Base-by-base conservation (phyloP, 140 eudicot species). In the Bidens hawaiensis region DNA sequence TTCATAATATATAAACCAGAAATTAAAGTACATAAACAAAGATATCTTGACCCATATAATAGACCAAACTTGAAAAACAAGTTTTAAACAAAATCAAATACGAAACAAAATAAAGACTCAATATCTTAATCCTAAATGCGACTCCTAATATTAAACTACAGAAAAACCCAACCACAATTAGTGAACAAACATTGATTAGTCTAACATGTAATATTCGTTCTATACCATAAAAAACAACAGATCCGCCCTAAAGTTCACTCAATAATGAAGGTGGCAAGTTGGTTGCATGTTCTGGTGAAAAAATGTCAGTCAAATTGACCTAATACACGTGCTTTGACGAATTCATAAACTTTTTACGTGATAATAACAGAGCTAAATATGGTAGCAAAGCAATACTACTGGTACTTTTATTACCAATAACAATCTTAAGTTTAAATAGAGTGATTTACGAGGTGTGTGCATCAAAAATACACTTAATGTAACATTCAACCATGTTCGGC, bases 161-260 rank as follows among this genome's bases (percentile, higher is more conserved):
- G n/a, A n/a, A n/a, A n/a, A n/a, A n/a, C n/a, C n/a, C n/a, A n/a
- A n/a, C n/a, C n/a, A n/a, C n/a, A n/a, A n/a, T n/a, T n/a, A n/a
- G n/a, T n/a, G n/a, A n/a, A n/a, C n/a, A n/a, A n/a, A n/a, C n/a
- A n/a, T n/a, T n/a, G n/a, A n/a, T n/a, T n/a, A n/a, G n/a, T n/a
- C n/a, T n/a, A n/a, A n/a, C n/a, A n/a, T n/a, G n/a, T 22, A 14
- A 23, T 1, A 26, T 48, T 45, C 60, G 22, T 55, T 65, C 56
- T 55, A 36, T 38, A 15, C 49, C 42, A 64, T 16, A 26, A 53
- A 41, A 63, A 33, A 22, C n/a, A 45, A 12, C 45, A 31, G 52
- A 46, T 48, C 33, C 5, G 28, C 45, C 55, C 33, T 64, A 28
- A 27, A 51, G 58, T 46, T 64, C 45, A 54, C 30, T 63, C 60